Evolutionary conservation across 108 stramenopile genomes (phyloP).

Genomic region (Cyclotella choctawhatcheeana): DNA sequence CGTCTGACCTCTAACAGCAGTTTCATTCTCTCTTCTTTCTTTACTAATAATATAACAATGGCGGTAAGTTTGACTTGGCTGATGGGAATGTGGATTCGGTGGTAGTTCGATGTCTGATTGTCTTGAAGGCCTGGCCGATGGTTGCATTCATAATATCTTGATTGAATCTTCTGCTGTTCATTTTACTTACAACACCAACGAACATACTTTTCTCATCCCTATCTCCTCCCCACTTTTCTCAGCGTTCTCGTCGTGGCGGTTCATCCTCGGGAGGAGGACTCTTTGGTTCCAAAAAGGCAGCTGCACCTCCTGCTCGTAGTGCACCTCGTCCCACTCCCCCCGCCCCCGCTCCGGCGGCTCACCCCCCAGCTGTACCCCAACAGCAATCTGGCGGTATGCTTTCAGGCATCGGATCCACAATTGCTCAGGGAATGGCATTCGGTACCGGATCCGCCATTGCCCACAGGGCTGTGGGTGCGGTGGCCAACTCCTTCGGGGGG

Average conservation of each 20-base stretch:
- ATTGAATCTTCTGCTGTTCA: background rate
- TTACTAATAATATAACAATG: background rate
- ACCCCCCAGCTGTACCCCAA: constrained; percentile 51
- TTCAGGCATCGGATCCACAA: constrained; percentile 93
- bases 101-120: no score
- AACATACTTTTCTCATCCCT: background rate
- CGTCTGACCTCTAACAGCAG: no score
- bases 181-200: background rate
- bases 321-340: constrained; percentile 51
- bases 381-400: constrained; percentile 87
- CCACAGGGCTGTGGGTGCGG: constrained; percentile 92
- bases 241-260: constrained; percentile 26
- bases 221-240: background rate
- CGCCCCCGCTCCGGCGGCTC: constrained; percentile 50
- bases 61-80: background rate
- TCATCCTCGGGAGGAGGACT: constrained; percentile 21
- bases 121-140: no score
- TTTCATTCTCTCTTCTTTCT: background rate
- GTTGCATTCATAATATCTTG: no score
- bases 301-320: constrained; percentile 38
- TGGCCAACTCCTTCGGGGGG: constrained; percentile 76
- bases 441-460: constrained; percentile 97
- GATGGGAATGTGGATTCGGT: background rate
- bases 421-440: constrained; percentile 98
- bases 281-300: constrained; percentile 28